These are phyloP conservation scores for Entophlyctis luteolus DNA, from an alignment of 192 early-diverging fungal species.

Conservation along the genomic window DNA sequence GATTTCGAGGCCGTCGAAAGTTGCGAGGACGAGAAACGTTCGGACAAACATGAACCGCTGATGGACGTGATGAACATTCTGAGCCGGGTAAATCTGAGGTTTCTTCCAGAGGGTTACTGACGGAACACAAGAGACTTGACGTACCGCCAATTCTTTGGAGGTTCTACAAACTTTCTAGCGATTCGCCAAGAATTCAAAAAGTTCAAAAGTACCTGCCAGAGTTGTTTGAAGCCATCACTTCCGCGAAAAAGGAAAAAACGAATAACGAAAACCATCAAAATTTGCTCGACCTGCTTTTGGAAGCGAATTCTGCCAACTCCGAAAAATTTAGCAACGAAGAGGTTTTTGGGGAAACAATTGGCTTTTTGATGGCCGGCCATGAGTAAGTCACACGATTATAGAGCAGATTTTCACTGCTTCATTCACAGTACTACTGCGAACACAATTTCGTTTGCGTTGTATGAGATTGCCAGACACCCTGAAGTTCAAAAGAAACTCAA, in stretches of 20 bases:
- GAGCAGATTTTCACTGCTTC: too few relatives aligned
- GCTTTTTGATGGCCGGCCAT: conserved; percentile 44
- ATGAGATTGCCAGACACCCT: conserved; percentile 24
- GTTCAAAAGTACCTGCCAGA: background rate
- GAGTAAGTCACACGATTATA: conserved; percentile 29
- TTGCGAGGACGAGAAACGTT: too few relatives aligned
- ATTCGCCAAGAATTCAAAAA: background rate
- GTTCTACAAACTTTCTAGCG: background rate
- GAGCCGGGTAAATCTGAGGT: too few relatives aligned
- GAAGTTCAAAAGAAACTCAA: conserved; percentile 19
- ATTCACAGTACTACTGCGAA: conserved; percentile 34
- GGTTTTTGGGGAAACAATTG: conserved; percentile 38
- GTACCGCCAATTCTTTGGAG: background rate
- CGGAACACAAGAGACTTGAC: too few relatives aligned
- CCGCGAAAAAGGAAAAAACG: background rate
- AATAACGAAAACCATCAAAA: conserved; percentile 24
- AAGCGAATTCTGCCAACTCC: background rate
- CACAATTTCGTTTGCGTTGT: conserved; percentile 26
- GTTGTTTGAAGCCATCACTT: background rate
- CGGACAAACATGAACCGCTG: too few relatives aligned
- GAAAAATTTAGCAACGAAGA: conserved; percentile 34
- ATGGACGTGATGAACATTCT: too few relatives aligned
- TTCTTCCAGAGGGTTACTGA: too few relatives aligned
- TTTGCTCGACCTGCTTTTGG: conserved; percentile 40
- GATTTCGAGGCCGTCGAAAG: too few relatives aligned